These are phyloP conservation scores for Hymenoscyphus infarciens DNA, from an alignment of 2,329 filamentous ascomycete species.

Conservation along the genomic window DNA sequence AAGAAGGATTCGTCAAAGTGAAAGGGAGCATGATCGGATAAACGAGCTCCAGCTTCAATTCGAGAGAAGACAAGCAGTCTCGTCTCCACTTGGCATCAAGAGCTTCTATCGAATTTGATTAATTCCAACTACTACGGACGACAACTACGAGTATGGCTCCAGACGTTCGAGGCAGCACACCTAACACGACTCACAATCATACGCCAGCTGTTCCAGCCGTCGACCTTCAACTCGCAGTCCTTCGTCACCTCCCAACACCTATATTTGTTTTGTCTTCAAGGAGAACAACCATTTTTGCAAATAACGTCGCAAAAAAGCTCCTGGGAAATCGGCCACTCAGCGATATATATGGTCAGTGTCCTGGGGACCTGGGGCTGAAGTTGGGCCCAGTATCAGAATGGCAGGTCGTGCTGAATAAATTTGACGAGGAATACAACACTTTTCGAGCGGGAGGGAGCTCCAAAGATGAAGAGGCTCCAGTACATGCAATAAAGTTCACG, in stretches of 20 bases:
- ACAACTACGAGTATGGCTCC: background rate
- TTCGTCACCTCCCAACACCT: constrained; percentile 23
- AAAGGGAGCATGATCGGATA: too few relatives aligned
- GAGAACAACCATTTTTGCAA: constrained; percentile 9
- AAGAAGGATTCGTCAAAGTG: too few relatives aligned
- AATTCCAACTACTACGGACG: background rate
- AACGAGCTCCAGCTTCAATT: too few relatives aligned
- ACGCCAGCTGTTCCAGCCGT: background rate
- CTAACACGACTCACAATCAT: background rate
- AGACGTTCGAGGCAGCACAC: background rate
- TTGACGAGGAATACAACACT: background rate
- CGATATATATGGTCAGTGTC: background rate
- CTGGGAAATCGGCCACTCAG: background rate
- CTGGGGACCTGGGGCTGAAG: background rate
- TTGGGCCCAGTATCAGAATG: background rate
- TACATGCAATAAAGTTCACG: background rate
- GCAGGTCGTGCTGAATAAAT: background rate
- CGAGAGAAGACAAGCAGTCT: background rate
- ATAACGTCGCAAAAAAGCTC: background rate
- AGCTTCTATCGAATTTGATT: background rate
- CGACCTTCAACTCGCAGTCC: constrained; percentile 24
- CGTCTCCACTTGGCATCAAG: background rate
- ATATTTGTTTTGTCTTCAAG: constrained; percentile 23
- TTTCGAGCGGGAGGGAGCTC: background rate
- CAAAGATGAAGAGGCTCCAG: background rate